A percentile compares a stretch with the other conserved stretches of the same genome.
phyloP scores from a whole-genome alignment of 148 eudicot genomes.

The Fallopia convolvulus region DNA sequence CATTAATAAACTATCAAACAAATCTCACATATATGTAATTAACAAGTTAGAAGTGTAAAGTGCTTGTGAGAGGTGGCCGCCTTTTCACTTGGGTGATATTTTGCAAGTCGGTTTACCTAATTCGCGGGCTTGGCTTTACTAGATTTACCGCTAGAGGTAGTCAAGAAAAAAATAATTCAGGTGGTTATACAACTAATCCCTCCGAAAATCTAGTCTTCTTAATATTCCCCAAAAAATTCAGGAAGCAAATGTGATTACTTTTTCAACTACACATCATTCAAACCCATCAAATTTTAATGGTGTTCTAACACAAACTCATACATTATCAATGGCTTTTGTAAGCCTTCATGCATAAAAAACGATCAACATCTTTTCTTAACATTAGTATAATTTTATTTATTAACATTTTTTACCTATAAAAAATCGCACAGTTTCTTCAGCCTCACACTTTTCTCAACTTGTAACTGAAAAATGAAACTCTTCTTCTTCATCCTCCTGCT shows the following conservation, averaged over 20 bases:
- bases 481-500: conserved; percentile 6
- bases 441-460: background rate
- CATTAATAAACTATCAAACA: no score
- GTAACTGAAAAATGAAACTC: background rate
- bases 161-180: no score
- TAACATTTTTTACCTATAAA: background rate
- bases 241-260: conserved; percentile 7
- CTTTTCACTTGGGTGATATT: no score
- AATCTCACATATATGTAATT: no score
- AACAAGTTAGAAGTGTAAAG: no score
- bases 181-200: background rate
- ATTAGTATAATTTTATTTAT: background rate
- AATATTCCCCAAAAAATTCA: background rate
- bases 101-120: no score
- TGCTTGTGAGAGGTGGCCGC: no score
- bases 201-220: background rate
- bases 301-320: background rate
- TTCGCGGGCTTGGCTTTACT: no score
- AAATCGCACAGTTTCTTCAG: conserved; percentile 1
- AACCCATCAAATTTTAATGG: background rate
- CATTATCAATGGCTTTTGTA: background rate
- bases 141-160: no score
- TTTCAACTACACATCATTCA: background rate
- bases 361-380: background rate
- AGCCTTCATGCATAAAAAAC: background rate